Evolutionary conservation across 2,329 filamentous ascomycete genomes (phyloP), one percentile per base, ranked within the genome.

Genomic region (Penicillium sp.): DNA sequence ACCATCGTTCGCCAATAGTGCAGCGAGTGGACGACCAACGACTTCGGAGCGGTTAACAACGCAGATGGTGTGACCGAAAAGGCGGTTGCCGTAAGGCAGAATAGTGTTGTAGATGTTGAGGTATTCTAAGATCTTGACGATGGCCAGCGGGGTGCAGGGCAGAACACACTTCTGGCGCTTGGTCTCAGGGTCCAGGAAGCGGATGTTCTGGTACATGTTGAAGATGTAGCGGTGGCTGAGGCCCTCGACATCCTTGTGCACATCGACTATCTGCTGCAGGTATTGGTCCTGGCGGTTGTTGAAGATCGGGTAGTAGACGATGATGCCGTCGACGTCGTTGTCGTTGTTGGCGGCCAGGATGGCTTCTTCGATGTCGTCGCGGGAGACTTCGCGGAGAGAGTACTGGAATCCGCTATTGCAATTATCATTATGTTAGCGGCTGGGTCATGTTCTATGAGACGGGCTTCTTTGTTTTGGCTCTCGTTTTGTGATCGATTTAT

Each of bases 151-250:
- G 2, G 94, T 99, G 81, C 94, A 99, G 5, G 94, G 94, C 48
- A 99, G 80, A 62, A 97, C 91, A 45, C 89, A 95, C 80, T 99
- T 97, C 74, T 91, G 90, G 4, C 88, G 88, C 59, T 73, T 69
- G 39, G 69, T 72, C 29, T 71, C 67, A 21, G 87, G 80, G 75
- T 99, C 94, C 52, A 99, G 82, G 79, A 92, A 97, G 62, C 94
- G 91, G 67, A 96, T 86, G 79, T 99, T 99, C 81, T 97, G 90
- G 79, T 97, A 99, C 92, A 99, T 97, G 83, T 99, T 99, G 84
- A 93, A 92, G 70, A 97, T 89, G 78, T 97, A 92, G 71, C 87
- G 88, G 76, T 97, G 93, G 66, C 89, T 91, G 54, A 99, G 85
- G 31, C 94, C 94, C 76, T 99, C 94, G 62, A 99, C 93, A 69